Evolutionary conservation across 2,329 filamentous ascomycete genomes (phyloP), one percentile per base, ranked within the genome.

Genomic region (Pseudopyrenochaeta lycopersici): DNA sequence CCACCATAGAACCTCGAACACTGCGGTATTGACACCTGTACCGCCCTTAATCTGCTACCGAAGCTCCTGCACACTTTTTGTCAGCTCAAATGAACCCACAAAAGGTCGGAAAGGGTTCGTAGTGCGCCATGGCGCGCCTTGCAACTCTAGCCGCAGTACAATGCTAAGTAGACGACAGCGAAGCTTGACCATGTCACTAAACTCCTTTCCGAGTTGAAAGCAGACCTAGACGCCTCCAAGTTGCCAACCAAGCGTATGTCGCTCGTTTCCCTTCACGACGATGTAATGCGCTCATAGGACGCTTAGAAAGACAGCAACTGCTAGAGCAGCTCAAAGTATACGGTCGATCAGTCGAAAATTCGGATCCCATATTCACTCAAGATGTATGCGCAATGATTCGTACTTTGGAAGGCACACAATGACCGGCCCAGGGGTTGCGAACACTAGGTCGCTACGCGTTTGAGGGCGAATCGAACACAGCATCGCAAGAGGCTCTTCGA

Each of bases 311-410:
- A 57, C 84, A 86, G 64, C 76, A 81, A 9, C 71, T 77, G 14
- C 78, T 88, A 17, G 76, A 82, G 46, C 76, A 92, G 64, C 81
- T 97, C 43, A 97, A 97, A 76, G 80, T 93, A 29, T 85, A 90
- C 67, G 90, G 92, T 6, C 87, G 92, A 55, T 87, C 89, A 65
- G 85, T 88, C 7, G 80, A 79, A 27, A 82, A 91, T 75, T 88
- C 92, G 23, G 89, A 89, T 52, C 89, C 91, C 1, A 94, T 98
- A 52, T 97, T 95, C 76, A 89, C 90, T n/a, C 84, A 85, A 74
- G 81, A 89, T 76, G 92, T 90, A 81, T 61, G 80, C 57, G 45
- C 42, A 10, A 20, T 1, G 36, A 11, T 27, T 17, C 38, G 14
- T 33, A 32, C 32, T 11, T 23, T 20, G 33, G 23, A 23, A 38